Base-by-base conservation (phyloP, 306 rosid genomes). In the Prunus salicina region DNA sequence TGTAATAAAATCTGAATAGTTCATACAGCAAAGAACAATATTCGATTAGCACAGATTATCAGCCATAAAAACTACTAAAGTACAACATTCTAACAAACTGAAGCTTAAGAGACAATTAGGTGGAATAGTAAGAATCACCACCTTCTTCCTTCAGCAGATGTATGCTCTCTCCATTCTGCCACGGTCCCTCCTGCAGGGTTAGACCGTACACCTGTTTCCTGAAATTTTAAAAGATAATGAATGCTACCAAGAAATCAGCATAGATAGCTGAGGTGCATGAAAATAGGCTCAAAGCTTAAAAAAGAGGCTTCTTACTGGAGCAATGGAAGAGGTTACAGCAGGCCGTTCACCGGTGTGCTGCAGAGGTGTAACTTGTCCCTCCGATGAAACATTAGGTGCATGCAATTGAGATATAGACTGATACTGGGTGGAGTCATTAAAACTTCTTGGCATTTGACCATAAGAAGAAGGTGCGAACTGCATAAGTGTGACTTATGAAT, bases 161-260 rank as follows among this genome's bases (percentile, higher is more conserved):
- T 81, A 82, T 93, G 98, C 79, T 93, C 98, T 61, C 79, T 91
- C 98, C 97, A 93, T 67, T 88, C 94, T 14, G 97, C 80, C 41
- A 87, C 78, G 57, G 89, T 83, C 83, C 70, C 86, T 49, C 80
- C 84, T 4, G 69, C 13, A 32, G 72, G 71, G 74, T 67, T 71
- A 69, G 82, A 83, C 82, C 66, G 91, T 75, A 71, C 58, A 77
- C 38, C 71, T 20, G 86, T 55, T 61, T 79, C 90, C 98, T 91
- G 83, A 83, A 85, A 67, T 34, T 82, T 80, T 19, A 65, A 50
- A 45, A 20, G 67, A 46, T 43, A 41, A 67, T 61, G 45, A 50
- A 57, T 28, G 12, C 47, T 57, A 46, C 58, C 67, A 82, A 32
- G 34, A 58, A 38, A 43, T 27, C 28, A 3, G 25, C n/a, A 4